Conservation (phyloP, 2,329 filamentous ascomycete species). For the Colletotrichum tropicicola region DNA sequence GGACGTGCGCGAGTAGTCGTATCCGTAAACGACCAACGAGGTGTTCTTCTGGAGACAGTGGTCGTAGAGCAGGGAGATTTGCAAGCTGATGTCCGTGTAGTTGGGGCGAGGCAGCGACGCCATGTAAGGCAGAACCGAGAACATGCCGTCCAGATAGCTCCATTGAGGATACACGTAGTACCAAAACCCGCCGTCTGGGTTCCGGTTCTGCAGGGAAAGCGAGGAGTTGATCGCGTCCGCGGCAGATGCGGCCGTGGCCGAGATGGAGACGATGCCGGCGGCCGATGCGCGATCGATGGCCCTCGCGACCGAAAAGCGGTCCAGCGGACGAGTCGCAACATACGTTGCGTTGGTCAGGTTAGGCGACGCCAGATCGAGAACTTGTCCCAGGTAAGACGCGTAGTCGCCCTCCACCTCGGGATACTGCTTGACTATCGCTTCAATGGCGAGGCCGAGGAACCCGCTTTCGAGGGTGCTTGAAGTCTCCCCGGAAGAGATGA, state of each 20-base stretch:
- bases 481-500: conserved; percentile 32
- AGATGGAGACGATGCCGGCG: conserved; percentile 1
- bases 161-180: conserved; percentile 56
- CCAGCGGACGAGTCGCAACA: conserved; percentile 31
- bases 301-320: conserved; percentile 35
- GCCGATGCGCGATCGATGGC: conserved; percentile 27
- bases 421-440: conserved; percentile 27
- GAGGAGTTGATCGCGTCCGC: conserved; percentile 32
- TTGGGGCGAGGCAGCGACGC: conserved; percentile 26
- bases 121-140: conserved; percentile 54
- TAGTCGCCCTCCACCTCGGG: conserved; percentile 21
- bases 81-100: conserved; percentile 33
- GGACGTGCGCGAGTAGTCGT: conserved; percentile 28
- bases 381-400: conserved; percentile 19
- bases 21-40: conserved; percentile 28
- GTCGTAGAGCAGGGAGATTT: conserved; percentile 30
- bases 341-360: conserved; percentile 24
- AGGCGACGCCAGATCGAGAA: conserved; percentile 30
- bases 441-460: conserved; percentile 33
- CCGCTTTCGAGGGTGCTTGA: conserved; percentile 36
- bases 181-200: conserved; percentile 44
- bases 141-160: conserved; percentile 64
- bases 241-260: conserved; percentile 8
- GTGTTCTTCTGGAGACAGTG: conserved; percentile 25
- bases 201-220: conserved; percentile 37